Percentiles rank a stretch among this genome's conserved stretches.
phyloP scores from a whole-genome alignment of 257 asterid genomes.

The Primulina huaijiensis region DNA sequence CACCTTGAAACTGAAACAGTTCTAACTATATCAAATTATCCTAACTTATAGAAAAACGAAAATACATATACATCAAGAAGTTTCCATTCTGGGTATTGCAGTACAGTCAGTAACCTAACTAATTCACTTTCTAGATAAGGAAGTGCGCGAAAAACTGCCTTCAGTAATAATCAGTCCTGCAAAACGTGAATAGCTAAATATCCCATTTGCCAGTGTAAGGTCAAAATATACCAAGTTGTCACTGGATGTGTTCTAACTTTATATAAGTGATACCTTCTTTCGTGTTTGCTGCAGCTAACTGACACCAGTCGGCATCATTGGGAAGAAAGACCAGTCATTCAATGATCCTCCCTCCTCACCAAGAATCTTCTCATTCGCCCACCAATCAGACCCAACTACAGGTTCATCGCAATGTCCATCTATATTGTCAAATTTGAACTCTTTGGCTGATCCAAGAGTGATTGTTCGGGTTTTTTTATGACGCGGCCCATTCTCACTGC shows the following conservation, averaged over 20 bases:
- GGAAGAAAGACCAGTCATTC: conserved; percentile 50
- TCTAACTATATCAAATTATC: not conserved
- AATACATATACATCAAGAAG: not conserved
- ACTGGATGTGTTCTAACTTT: not conserved
- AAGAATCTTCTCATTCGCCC: conserved; percentile 48
- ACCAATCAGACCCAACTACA: conserved; percentile 60
- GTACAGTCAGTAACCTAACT: not conserved
- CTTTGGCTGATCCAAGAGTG: conserved; percentile 78
- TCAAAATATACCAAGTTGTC: conserved; percentile 15
- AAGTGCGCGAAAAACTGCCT: conserved; percentile 32
- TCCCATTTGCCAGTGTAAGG: conserved; percentile 1
- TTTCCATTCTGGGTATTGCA: not conserved
- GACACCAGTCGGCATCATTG: conserved; percentile 42
- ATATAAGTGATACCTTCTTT: not conserved
- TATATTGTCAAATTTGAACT: conserved; percentile 69
- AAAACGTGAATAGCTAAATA: conserved; percentile 20
- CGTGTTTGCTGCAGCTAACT: conserved; percentile 26
- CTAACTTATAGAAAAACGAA: not conserved
- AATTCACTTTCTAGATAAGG: conserved; percentile 9
- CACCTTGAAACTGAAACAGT: not conserved
- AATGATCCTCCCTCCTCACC: conserved; percentile 31
- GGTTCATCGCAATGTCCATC: conserved; percentile 49
- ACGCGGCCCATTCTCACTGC: conserved; percentile 34
- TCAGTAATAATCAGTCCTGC: conserved; percentile 31
- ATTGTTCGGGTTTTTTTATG: conserved; percentile 53